phyloP scores from a whole-genome alignment of 768 basidiomycete species.

The Agaricus subrufescens region DNA sequence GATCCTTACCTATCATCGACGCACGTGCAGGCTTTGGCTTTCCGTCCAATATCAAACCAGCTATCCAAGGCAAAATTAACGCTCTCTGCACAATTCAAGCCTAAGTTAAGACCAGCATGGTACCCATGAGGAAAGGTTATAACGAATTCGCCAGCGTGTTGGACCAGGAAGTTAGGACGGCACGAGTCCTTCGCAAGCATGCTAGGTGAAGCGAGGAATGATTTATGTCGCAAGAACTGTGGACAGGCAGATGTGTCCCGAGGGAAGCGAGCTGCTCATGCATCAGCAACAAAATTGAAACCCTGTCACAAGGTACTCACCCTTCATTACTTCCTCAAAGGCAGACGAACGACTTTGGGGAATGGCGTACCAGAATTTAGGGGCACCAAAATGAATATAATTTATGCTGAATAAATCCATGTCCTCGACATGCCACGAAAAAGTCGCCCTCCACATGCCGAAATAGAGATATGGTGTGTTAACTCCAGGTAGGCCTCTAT shows the following conservation, averaged over 20 bases:
- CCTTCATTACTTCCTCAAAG: slow-evolving; percentile 88
- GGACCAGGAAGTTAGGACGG: slow-evolving; percentile 81
- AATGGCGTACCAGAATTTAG: slow-evolving; percentile 95
- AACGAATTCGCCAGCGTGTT: slow-evolving; percentile 93
- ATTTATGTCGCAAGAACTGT: slow-evolving; percentile 96
- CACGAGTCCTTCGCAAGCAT: slow-evolving; percentile 76
- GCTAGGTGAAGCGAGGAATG: slow-evolving; percentile 87
- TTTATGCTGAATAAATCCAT: slow-evolving; percentile 99
- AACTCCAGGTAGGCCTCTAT: slow-evolving; percentile 83
- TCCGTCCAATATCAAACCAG: slow-evolving; percentile 86
- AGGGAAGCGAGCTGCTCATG: slow-evolving; percentile 74
- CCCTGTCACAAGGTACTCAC: slow-evolving; percentile 33
- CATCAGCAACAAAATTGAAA: neutral
- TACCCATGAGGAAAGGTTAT: slow-evolving; percentile 94
- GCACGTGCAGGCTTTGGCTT: slow-evolving; percentile 73
- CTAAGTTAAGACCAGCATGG: slow-evolving; percentile 95
- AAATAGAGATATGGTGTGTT: slow-evolving; percentile 98
- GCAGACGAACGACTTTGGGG: slow-evolving; percentile 80
- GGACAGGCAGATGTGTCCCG: slow-evolving; percentile 80
- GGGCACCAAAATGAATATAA: slow-evolving; percentile 97
- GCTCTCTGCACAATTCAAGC: slow-evolving; percentile 94
- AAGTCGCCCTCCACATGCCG: slow-evolving; percentile 99
- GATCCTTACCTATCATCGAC: slow-evolving; percentile 62
- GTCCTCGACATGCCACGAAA: slow-evolving; percentile 99
- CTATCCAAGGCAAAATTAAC: slow-evolving; percentile 95